Base-by-base conservation (phyloP, 2,329 filamentous ascomycete species). In the Botrytis medusae region DNA sequence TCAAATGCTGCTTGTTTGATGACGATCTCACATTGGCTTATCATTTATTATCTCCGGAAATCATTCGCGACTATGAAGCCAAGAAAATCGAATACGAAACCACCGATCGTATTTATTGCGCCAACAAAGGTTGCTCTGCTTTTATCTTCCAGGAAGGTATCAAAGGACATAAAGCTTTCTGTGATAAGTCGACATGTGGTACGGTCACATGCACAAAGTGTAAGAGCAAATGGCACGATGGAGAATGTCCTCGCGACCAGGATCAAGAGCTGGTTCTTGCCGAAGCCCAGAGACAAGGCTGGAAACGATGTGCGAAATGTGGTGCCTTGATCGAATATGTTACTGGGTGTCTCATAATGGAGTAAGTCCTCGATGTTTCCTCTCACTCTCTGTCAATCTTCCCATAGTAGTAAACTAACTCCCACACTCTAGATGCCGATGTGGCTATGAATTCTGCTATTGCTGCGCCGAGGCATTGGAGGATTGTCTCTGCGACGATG, bases 281-380 rank as follows among this genome's bases (percentile, higher is more conserved):
- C 1, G 48, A 42, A n/a, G 67, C 51, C 8, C 4, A 32, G 7
- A 57, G 40, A n/a, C 4, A 25, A 25, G 51, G 25, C 34, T 61
- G 51, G 67, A 69, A 61, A 29, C 40, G 34, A n/a, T 69, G 67
- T 46, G 32, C 18, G 6, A 61, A 61, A 16, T 69, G 67, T n/a
- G 40, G 37, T 44, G 9, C 2, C 29, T 42, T 69, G 51, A n/a
- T 69, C 42, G 67, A 61, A 42, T 18, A 6, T 16, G 10, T 2
- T 5, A 12, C 16, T 2, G 67, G 51, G 1, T 59, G 67, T 34
- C 4, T 1, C n/a, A n/a, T 32, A 4, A 69, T 69, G n/a, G 42
- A 1, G 67, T 69, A 42, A 44, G 48, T 61, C 25, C 37, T 22
- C n/a, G 12, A 32, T 12, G 5, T 51, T n/a, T 18, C 9, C 14